phyloP scores from a whole-genome alignment of 2,329 filamentous ascomycete genomes.

The Neonectria magnoliae region DNA sequence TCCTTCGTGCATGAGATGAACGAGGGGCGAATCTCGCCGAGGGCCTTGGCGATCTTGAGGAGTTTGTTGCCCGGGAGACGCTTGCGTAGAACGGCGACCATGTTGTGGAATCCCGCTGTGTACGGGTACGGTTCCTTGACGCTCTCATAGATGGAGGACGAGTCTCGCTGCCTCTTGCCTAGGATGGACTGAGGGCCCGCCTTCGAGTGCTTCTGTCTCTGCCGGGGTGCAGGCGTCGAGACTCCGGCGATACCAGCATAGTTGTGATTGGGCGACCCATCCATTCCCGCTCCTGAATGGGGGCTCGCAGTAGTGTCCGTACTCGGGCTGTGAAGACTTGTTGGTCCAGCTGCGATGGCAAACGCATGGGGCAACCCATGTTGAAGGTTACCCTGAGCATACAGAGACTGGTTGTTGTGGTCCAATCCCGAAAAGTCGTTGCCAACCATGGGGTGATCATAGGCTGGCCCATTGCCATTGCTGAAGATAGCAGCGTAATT shows the following conservation, averaged over 20 bases:
- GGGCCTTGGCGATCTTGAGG: slow-evolving; percentile 83
- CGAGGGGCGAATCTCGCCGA: slow-evolving; percentile 89
- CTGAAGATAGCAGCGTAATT: slow-evolving; percentile 60
- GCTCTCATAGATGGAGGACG: slow-evolving; percentile 86
- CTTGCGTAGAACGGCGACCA: slow-evolving; percentile 81
- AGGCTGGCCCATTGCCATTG: slow-evolving; percentile 61
- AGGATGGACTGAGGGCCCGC: slow-evolving; percentile 59
- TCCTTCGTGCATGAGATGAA: slow-evolving; percentile 93
- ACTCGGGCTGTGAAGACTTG: slow-evolving; percentile 70
- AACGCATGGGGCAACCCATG: slow-evolving; percentile 73
- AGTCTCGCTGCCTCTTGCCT: slow-evolving; percentile 73
- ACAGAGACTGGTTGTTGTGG: slow-evolving; percentile 56
- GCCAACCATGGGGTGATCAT: slow-evolving; percentile 60
- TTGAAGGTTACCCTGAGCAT: slow-evolving; percentile 67
- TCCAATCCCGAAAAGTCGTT: slow-evolving; percentile 66
- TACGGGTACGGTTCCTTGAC: slow-evolving; percentile 94
- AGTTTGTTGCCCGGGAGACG: slow-evolving; percentile 83
- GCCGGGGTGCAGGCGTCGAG: slow-evolving; percentile 44
- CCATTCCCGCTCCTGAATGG: slow-evolving; percentile 63
- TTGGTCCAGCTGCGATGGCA: slow-evolving; percentile 71
- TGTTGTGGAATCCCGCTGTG: slow-evolving; percentile 86
- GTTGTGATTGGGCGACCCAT: slow-evolving; percentile 59
- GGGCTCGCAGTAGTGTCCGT: slow-evolving; percentile 72
- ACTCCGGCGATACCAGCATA: slow-evolving; percentile 43
- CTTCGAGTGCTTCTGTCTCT: slow-evolving; percentile 57